Evolutionary conservation across 2,329 filamentous ascomycete species (phyloP).

Genomic region (Aspergillus sp.): DNA sequence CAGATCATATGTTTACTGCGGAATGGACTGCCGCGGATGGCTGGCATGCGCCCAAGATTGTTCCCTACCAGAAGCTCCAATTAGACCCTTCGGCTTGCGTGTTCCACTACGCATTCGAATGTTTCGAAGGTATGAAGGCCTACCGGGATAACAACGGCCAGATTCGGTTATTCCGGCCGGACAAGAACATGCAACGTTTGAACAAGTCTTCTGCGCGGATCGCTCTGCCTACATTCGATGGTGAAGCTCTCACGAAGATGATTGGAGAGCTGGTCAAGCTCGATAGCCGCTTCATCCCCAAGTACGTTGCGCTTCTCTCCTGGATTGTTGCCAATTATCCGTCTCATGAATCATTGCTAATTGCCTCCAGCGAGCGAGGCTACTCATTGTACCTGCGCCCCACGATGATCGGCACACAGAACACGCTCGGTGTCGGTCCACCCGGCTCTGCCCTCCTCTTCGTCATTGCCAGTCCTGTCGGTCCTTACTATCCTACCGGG

Average conservation of each 20-base stretch:
- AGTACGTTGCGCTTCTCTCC: slow-evolving; percentile 50
- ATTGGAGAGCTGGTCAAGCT: slow-evolving; percentile 79
- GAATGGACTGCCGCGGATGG: slow-evolving; percentile 88
- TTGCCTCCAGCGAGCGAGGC: slow-evolving; percentile 60
- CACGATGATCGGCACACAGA: slow-evolving; percentile 96
- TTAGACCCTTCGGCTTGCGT: slow-evolving; percentile 96
- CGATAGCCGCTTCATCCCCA: slow-evolving; percentile 88
- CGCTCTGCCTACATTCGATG: slow-evolving; percentile 84
- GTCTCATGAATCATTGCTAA: not conserved
- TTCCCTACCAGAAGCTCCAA: slow-evolving; percentile 94
- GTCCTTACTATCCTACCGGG: slow-evolving; percentile 96
- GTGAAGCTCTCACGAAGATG: slow-evolving; percentile 74
- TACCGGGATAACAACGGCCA: slow-evolving; percentile 84
- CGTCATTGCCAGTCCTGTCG: slow-evolving; percentile 94
- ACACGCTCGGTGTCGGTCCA: slow-evolving; percentile 88
- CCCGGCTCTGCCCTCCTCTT: slow-evolving; percentile 90
- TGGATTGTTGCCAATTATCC: not conserved
- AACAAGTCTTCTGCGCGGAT: slow-evolving; percentile 92
- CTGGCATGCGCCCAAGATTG: slow-evolving; percentile 82
- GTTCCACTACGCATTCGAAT: slow-evolving; percentile 98
- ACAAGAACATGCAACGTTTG: slow-evolving; percentile 94
- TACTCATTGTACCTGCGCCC: slow-evolving; percentile 96
- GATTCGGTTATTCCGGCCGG: slow-evolving; percentile 87
- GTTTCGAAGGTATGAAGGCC: slow-evolving; percentile 99
- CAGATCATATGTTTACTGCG: slow-evolving; percentile 95